Evolutionary conservation across 345 rosid species (phyloP), one percentile per base, ranked within the genome.

Genomic region (Aurinia saxatilis): DNA sequence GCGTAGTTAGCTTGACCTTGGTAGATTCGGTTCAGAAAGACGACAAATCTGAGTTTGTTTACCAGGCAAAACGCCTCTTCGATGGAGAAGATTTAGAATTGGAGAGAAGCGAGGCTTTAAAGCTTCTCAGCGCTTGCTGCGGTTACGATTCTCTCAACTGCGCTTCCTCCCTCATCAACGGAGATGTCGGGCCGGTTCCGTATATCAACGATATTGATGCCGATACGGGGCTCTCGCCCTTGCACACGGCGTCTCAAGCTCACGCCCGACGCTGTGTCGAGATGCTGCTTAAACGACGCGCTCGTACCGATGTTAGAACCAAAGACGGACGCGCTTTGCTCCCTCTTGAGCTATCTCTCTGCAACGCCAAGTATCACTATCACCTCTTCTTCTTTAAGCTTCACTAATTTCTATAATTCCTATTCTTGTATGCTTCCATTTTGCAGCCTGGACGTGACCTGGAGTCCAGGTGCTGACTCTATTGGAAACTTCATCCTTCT

Each of bases 291-390:
- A 79, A 77, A 64, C 82, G 76, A 73, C 86, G 84, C 41, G 90
- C 84, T 35, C 97, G 92, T 80, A 82, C 90, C 44, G 97, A 80
- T 42, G 19, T 73, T 44, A 78, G 71, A 77, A 84, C 78, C 30
- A 80, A 67, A 71, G 95, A 83, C 62, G 85, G 76, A 53, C 83
- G 80, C 18, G 66, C 71, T 55, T 68, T 80, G 82, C 74, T 83
- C 6, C 77, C 95, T 61, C 68, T 87, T 71, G 87, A 87, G 76
- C 68, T 90, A 54, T 73, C 85, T 12, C 77, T 90, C 65, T 65
- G 41, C 27, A 74, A 66, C 66, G 67, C 70, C 42, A 84, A 90
- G 97, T 86, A 69, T 67, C 62, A 27, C n/a, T n/a, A n/a, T n/a
- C n/a, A n/a, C n/a, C n/a, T n/a, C n/a, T n/a, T n/a, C n/a, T n/a